Evolutionary conservation across 495 filamentous ascomycete species (phyloP).

Genomic region (Aspergillus campestris): DNA sequence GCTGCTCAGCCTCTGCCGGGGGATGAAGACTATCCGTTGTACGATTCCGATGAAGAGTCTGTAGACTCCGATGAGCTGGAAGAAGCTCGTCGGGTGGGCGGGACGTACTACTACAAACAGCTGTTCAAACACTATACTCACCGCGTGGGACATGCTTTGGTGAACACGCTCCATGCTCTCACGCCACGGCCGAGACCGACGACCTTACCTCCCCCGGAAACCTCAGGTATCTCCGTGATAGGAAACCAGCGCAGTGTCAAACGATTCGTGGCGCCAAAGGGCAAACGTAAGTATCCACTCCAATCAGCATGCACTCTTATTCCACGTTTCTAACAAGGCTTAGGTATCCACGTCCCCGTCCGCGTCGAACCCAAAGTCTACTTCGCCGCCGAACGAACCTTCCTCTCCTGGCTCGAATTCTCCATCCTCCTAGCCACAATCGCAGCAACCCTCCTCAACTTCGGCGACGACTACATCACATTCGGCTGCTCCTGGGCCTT

Average conservation of each 20-base stretch:
- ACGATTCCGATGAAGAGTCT: constrained; percentile 84
- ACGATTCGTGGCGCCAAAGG: constrained; percentile 79
- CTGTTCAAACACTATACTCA: constrained; percentile 41
- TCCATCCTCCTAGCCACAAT: constrained; percentile 89
- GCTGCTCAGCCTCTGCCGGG: constrained; percentile 50
- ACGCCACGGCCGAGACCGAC: constrained; percentile 55
- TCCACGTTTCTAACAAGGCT: constrained; percentile 2
- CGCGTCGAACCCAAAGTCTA: constrained; percentile 97
- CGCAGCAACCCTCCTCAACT: constrained; percentile 86
- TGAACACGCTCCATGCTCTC: constrained; percentile 38
- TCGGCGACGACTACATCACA: constrained; percentile 48
- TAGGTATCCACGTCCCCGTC: constrained; percentile 85
- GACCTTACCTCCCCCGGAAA: constrained; percentile 43
- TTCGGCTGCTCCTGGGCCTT: constrained; percentile 68
- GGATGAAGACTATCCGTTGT: constrained; percentile 68
- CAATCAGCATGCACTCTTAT: not conserved
- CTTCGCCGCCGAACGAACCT: constrained; percentile 92
- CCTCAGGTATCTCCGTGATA: constrained; percentile 38
- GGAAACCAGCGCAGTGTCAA: constrained; percentile 47
- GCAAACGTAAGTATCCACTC: constrained; percentile 54
- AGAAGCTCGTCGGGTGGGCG: constrained; percentile 63
- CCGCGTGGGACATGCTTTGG: constrained; percentile 30
- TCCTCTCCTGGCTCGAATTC: constrained; percentile 96
- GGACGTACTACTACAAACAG: constrained; percentile 57
- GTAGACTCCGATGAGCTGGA: constrained; percentile 59